Evolutionary conservation across 2,329 filamentous ascomycete genomes (phyloP).

Genomic region (Sarocladiaceae sp.): DNA sequence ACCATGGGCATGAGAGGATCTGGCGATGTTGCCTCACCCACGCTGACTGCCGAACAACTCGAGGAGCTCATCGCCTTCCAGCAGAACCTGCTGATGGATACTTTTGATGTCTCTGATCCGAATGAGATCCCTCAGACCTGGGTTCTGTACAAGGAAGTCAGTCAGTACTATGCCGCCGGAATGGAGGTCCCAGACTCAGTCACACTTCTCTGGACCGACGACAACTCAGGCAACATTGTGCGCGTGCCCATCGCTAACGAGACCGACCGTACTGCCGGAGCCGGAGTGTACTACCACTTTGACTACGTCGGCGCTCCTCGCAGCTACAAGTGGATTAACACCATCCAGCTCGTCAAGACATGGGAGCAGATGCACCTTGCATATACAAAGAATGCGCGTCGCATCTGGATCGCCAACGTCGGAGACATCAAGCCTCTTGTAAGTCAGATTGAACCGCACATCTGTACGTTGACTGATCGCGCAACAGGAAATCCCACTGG

Average conservation of each 20-base stretch:
- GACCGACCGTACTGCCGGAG: constrained; percentile 49
- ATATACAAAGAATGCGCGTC: constrained; percentile 50
- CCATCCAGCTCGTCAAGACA: constrained; percentile 38
- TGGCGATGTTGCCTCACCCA: constrained; percentile 37
- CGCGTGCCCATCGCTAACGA: constrained; percentile 51
- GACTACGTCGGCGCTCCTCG: constrained; percentile 31
- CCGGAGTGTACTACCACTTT: constrained; percentile 50
- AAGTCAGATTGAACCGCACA: background rate
- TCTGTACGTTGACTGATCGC: background rate
- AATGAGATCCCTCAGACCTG: constrained; percentile 4
- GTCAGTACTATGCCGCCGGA: constrained; percentile 54
- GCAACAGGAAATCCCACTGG: constrained; percentile 46
- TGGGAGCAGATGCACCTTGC: constrained; percentile 44
- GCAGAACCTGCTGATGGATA: constrained; percentile 12
- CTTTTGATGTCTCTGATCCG: constrained; percentile 10
- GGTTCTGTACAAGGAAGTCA: constrained; percentile 38
- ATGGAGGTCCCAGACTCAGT: constrained; percentile 52
- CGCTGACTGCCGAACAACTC: constrained; percentile 7
- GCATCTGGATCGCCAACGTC: constrained; percentile 63
- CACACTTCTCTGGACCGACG: constrained; percentile 56
- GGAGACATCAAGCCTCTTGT: constrained; percentile 55
- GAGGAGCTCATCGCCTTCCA: constrained; percentile 12
- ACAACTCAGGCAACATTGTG: constrained; percentile 56
- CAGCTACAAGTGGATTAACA: constrained; percentile 46
- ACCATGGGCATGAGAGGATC: constrained; percentile 53